These are phyloP conservation scores for Nemania sp. DNA, from an alignment of 2,329 filamentous ascomycete species.

Conservation along the genomic window DNA sequence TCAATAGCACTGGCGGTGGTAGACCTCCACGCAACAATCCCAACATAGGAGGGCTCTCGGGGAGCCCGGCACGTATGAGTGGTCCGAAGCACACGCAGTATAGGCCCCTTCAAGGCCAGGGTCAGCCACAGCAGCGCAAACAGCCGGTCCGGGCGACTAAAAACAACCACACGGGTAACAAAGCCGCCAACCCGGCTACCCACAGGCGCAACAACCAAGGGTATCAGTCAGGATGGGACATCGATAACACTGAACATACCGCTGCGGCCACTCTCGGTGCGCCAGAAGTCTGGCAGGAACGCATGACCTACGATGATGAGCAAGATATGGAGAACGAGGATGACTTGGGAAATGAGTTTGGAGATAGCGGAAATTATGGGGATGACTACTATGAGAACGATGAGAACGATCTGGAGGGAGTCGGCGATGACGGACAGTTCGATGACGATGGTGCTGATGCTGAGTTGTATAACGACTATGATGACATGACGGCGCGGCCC, in stretches of 20 bases:
- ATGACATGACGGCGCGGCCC: neutral
- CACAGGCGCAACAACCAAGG: neutral
- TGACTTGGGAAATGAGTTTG: neutral
- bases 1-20: neutral
- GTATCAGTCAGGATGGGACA: neutral
- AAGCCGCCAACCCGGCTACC: neutral
- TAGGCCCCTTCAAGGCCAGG: neutral
- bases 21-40: neutral
- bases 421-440: neutral
- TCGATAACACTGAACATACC: neutral
- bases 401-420: neutral
- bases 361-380: neutral
- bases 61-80: neutral
- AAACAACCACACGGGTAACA: neutral
- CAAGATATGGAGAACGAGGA: neutral
- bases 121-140: neutral
- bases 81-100: neutral
- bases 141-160: neutral
- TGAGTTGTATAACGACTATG: neutral
- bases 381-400: neutral
- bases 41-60: neutral
- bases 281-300: neutral
- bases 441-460: neutral
- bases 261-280: neutral
- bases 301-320: neutral